These are phyloP conservation scores for Catharanthus roseus DNA, from an alignment of 257 asterid species.

Conservation along the genomic window DNA sequence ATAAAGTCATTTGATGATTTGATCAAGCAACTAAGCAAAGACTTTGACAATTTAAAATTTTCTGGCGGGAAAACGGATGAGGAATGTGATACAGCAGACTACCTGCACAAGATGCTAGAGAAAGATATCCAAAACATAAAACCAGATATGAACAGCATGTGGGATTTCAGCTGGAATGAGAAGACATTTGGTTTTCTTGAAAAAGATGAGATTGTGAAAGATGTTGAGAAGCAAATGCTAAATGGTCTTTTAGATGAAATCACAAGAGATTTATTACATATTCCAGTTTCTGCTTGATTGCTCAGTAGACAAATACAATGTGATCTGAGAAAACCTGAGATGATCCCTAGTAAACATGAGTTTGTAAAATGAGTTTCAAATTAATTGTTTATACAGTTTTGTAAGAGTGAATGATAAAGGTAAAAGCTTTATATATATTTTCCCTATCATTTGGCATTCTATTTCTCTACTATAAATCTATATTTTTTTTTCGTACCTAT, in stretches of 20 bases:
- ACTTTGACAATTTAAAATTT: slow-evolving; percentile 48
- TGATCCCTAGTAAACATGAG: not conserved
- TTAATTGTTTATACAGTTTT: slow-evolving; percentile 12
- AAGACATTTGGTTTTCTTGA: slow-evolving; percentile 36
- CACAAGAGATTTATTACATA: slow-evolving; percentile 39
- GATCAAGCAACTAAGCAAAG: slow-evolving; percentile 58
- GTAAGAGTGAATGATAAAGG: slow-evolving; percentile 11
- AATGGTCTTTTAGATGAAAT: slow-evolving; percentile 69
- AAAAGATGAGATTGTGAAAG: slow-evolving; percentile 48
- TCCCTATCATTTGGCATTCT: not conserved
- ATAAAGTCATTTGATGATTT: slow-evolving; percentile 55
- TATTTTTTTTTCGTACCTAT: too few relatives aligned
- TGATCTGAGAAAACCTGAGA: not conserved
- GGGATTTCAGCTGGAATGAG: slow-evolving; percentile 73
- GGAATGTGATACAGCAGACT: slow-evolving; percentile 42
- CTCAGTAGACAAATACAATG: not conserved
- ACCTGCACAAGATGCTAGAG: slow-evolving; percentile 48
- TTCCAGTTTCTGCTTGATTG: slow-evolving; percentile 20
- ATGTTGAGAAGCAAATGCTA: slow-evolving; percentile 60
- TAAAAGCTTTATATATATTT: not conserved
- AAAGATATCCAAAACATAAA: slow-evolving; percentile 41
- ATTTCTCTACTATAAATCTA: too few relatives aligned
- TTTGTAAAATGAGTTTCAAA: slow-evolving; percentile 4
- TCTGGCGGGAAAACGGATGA: slow-evolving; percentile 28
- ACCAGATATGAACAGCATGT: slow-evolving; percentile 59